Base-by-base conservation (phyloP, 352 stramenopile species). In the Phytopythium mirpurense region DNA sequence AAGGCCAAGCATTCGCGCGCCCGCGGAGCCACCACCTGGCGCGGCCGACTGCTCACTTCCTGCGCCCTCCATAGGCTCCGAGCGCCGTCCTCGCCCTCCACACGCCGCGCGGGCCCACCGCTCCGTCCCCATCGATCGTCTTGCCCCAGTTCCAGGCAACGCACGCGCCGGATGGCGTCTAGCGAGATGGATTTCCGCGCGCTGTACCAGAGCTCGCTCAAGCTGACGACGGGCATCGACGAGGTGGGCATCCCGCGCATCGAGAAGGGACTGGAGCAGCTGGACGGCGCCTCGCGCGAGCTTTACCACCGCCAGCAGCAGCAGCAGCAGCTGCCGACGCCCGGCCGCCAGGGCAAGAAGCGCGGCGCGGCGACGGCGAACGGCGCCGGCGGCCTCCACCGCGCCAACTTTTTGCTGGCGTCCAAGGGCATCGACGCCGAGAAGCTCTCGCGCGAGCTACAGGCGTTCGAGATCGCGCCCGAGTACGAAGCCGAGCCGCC, bases 121-220 rank as follows among this genome's bases (percentile, higher is more conserved):
- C n/a, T n/a, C n/a, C n/a, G n/a, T n/a, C n/a, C n/a, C n/a, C n/a
- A n/a, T n/a, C n/a, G n/a, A n/a, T n/a, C n/a, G n/a, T n/a, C n/a
- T n/a, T n/a, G n/a, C n/a, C n/a, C n/a, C n/a, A n/a, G n/a, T n/a
- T n/a, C n/a, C n/a, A n/a, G n/a, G n/a, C n/a, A n/a, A n/a, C n/a
- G n/a, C n/a, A n/a, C n/a, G n/a, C n/a, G n/a, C n/a, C n/a, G n/a
- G 12, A 77, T 77, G 68, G 65, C 68, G 44, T 67, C 62, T 18
- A 72, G 69, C 43, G 73, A 92, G 47, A 65, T 90, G 58, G 81
- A 94, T 56, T 94, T 94, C 70, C 84, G 83, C 54, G 73, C 81
- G 57, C 67, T 94, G 52, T 94, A 94, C 64, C 79, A 94, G 68
- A 92, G 76, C 65, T 94, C 83, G 51, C 78, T 94, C 37, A 80